A percentile compares a stretch with the other conserved stretches of the same genome.
Evolutionary conservation across 306 rosid genomes (phyloP).

Genomic region (Begonia masoniana): DNA sequence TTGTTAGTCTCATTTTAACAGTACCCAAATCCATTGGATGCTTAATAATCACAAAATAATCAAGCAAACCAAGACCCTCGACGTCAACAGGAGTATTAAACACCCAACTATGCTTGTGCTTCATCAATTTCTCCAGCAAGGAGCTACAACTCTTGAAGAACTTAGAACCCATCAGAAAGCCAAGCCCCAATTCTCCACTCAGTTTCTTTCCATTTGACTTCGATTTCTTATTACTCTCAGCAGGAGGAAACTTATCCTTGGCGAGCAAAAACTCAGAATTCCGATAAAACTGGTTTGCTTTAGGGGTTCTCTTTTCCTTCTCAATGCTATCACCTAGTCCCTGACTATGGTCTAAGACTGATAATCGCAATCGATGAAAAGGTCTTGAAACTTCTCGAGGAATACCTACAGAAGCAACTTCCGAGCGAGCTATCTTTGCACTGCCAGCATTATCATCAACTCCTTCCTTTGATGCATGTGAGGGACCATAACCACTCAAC

Average conservation of each 20-base stretch:
- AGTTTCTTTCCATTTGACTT: slow-evolving; percentile 65
- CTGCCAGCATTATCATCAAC: slow-evolving; percentile 31
- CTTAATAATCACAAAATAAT: slow-evolving; percentile 62
- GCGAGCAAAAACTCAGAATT: slow-evolving; percentile 88
- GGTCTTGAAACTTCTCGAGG: slow-evolving; percentile 47
- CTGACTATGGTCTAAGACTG: slow-evolving; percentile 57
- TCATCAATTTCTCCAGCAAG: slow-evolving; percentile 82
- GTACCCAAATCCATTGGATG: slow-evolving; percentile 93
- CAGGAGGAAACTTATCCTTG: slow-evolving; percentile 85
- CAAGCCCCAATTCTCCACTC: slow-evolving; percentile 43
- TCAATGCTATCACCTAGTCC: slow-evolving; percentile 56
- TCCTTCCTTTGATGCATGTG: slow-evolving; percentile 20
- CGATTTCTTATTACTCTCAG: slow-evolving; percentile 71
- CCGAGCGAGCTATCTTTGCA: slow-evolving; percentile 48
- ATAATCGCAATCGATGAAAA: slow-evolving; percentile 49
- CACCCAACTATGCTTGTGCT: slow-evolving; percentile 92
- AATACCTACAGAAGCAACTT: slow-evolving; percentile 49
- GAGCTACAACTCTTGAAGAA: slow-evolving; percentile 82
- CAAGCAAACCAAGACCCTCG: slow-evolving; percentile 71
- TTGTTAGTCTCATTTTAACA: slow-evolving; percentile 64
- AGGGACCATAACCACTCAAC: slow-evolving; percentile 23
- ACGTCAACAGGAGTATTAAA: slow-evolving; percentile 85
- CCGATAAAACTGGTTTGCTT: slow-evolving; percentile 79
- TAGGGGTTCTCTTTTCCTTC: slow-evolving; percentile 93
- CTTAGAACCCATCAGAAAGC: slow-evolving; percentile 60